Evolutionary conservation across 805 yeast species (phyloP), one percentile per base, ranked within the genome.

Genomic region (Suhomyces prunicola): DNA sequence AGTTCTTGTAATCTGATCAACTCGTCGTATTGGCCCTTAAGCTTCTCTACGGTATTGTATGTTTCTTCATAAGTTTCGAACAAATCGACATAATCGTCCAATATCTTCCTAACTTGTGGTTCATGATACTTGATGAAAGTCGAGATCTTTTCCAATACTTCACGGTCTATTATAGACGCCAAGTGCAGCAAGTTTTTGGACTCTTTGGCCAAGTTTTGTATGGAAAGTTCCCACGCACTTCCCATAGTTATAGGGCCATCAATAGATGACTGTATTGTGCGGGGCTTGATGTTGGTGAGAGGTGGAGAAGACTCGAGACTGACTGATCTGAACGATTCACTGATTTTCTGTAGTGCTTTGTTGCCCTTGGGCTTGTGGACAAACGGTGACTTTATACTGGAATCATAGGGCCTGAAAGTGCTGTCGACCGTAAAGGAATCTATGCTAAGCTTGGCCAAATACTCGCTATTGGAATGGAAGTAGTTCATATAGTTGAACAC

Each of bases 401-500:
- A 29, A 39, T 53, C 47, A 44, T 48, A 47, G 2, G 58, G 59
- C 1, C 66, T 56, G 47, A 63, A 66, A 1, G 61, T 40, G 56
- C 66, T 67, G 26, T 65, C 69, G 17, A 56, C 45, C 0, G 67
- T 60, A 36, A 52, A 62, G 2, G 68, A 54, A 3, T 62, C 64
- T 10, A 59, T 62, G 15, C 67, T 63, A 26, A 74, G 57, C 50
- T 63, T 62, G 27, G 64, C 60, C 47, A 75, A 60, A 49, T 52
- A 63, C 53, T 70, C 74, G 33, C 78, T 68, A 51, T 69, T 72
- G 36, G 68, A 57, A 54, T 71, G 68, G 60, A 57, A 67, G 57
- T 70, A 69, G 50, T 64, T 69, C 69, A 75, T 67, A 55, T 71
- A 70, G 50, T 57, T 63, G 57, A 70, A 67, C 42, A 75, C 71